Conservation (phyloP, 306 rosid species). For the Fragaria vesca region DNA sequence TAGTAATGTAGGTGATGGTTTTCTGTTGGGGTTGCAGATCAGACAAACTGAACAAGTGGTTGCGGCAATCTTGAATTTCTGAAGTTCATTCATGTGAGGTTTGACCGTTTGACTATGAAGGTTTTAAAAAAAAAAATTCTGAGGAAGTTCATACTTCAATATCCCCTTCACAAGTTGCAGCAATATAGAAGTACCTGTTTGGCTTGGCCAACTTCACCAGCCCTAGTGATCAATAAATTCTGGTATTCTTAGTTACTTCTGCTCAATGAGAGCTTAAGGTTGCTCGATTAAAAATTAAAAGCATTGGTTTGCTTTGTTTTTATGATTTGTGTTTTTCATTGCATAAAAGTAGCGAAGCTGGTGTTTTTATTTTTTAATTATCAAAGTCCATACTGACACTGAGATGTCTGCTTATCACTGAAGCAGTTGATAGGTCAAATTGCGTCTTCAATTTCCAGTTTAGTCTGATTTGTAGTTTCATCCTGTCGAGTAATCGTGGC, state of each 20-base stretch:
- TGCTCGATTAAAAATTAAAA: not conserved
- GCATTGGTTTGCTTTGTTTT: not conserved
- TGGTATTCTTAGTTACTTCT: not conserved
- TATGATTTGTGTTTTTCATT: not conserved
- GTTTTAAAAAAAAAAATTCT: not conserved
- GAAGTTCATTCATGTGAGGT: constrained; percentile 1
- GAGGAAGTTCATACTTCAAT: not conserved
- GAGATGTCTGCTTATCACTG: not conserved
- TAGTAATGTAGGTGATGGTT: not conserved
- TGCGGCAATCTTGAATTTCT: not conserved
- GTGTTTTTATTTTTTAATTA: not conserved
- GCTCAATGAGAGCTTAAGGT: not conserved
- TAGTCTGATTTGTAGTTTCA: not conserved
- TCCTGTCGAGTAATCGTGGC: not conserved
- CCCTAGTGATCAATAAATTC: not conserved
- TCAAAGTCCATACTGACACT: not conserved
- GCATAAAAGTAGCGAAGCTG: not conserved
- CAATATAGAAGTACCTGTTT: constrained; percentile 8
- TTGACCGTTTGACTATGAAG: not conserved
- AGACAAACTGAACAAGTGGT: constrained; percentile 1
- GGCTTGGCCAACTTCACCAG: not conserved
- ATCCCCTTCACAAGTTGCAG: not conserved
- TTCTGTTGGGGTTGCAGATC: not conserved
- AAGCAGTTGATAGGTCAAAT: not conserved
- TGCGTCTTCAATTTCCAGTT: not conserved